Evolutionary conservation across 148 eudicot species (phyloP).

Genomic region (Hydrangea macrophylla): DNA sequence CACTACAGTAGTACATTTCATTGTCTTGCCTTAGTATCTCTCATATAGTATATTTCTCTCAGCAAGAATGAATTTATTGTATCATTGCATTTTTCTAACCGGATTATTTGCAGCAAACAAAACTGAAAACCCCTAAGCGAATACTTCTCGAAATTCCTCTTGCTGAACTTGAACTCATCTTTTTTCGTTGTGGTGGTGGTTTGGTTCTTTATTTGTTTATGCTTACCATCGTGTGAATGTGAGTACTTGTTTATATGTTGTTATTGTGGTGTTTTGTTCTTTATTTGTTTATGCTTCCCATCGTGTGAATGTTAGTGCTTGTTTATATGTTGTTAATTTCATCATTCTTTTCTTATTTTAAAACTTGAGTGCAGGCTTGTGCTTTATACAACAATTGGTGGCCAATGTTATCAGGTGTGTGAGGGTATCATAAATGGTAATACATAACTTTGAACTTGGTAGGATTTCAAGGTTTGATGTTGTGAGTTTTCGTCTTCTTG

Average conservation of each 20-base stretch:
- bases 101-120: neutral
- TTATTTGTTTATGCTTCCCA: constrained; percentile 3
- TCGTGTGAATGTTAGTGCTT: neutral
- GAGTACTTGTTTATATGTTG: neutral
- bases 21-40: no score
- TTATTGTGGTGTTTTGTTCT: neutral
- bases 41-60: no score
- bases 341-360: constrained; percentile 3
- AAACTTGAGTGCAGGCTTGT: constrained; percentile 85
- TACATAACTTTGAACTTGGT: neutral
- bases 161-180: neutral
- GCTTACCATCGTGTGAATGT: constrained; percentile 5
- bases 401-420: constrained; percentile 94
- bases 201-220: neutral
- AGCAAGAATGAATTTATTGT: no score
- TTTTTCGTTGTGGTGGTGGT: no score
- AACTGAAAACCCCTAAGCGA: neutral
- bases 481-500: constrained; percentile 14
- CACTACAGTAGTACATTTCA: no score
- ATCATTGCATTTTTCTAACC: no score
- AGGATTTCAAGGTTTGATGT: constrained; percentile 12
- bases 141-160: neutral
- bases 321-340: neutral
- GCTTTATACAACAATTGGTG: constrained; percentile 95
- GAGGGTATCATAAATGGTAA: neutral